Evolutionary conservation across 1,139 yeast genomes (phyloP), one percentile per base, ranked within the genome.

Genomic region (Hyphopichia khmerensis): DNA sequence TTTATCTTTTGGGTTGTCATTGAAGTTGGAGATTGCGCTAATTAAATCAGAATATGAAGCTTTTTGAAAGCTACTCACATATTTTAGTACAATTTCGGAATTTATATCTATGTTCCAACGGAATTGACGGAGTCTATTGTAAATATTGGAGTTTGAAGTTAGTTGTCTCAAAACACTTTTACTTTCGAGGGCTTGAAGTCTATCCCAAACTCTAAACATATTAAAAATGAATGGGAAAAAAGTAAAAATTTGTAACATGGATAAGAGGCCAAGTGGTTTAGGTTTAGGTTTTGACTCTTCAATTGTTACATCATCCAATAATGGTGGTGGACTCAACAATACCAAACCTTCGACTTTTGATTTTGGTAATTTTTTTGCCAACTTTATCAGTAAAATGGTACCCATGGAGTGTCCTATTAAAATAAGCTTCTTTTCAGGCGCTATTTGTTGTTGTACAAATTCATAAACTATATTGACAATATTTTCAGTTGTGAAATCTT

Each of bases 321-420:
- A 57, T n/a, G 62, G 58, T 1, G 86, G 84, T 0, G 89, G 87
- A 2, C 91, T 76, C 45, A 68, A 67, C 56, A 67, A 70, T 40
- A 77, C 62, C 41, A 73, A 52, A 0, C 77, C 77, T 56, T 71
- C 83, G 3, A 71, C 80, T 43, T 56, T 67, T 35, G 45, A 53
- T 4, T 55, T 46, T 0, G 76, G 75, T 7, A 82, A 62, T 40
- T 56, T 62, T 39, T 65, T 60, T 3, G 80, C 77, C 11, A 83
- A 62, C 50, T 76, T 72, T 6, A 76, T 65, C 3, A 80, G 67
- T 31, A 85, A 55, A 46, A 77, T 79, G 1, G 87, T 72, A 2
- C 95, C 95, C 87, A 85, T 83, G 1, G 93, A 85, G 59, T 86
- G 95, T 10, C 87, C 87, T 4, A 87, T 64, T 26, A 86, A 53